Evolutionary conservation across 345 rosid genomes (phyloP), one percentile per base, ranked within the genome.

Genomic region (Eucalyptus polyanthemos): DNA sequence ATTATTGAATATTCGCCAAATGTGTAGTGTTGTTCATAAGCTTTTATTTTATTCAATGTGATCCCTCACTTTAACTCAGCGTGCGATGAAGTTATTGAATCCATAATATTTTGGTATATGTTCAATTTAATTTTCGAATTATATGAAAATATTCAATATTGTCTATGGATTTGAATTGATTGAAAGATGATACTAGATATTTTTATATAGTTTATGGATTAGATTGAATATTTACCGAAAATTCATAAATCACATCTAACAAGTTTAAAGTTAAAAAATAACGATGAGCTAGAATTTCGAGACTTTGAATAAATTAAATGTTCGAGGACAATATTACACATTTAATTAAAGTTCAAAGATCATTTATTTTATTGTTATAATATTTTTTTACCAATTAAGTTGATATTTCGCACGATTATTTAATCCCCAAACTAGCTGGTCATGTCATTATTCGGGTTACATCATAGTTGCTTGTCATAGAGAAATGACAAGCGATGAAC

Each of bases 221-320:
- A 54, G 27, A 22, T 22, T 4, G 3, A 56, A 56, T 24, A 24
- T 56, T 56, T 22, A 56, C 0, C 0, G 0, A 56, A 56, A 56
- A 0, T 56, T 56, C 0, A 56, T 0, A 56, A 19, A 53, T 53
- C 24, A 53, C 0, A 51, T 51, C 4, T 0, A 51, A 51, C 4
- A 7, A 17, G 1, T 51, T 51, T 17, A 51, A 51, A 51, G 0
- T 51, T 51, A 0, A 51, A 51, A 51, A 51, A 17, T 3, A 16
- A 51, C 1, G 1, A 1, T 19, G 56, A 19, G 10, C 56, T 1
- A 19, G 0, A 19, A 53, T 53, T 53, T 19, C 4, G 9, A 51
- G 2, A 1, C 2, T 53, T 53, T 53, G 1, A 53, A 53, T 53
- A 19, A 53, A 53, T 53, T 53, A 53, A 53, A 17, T 53, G 1